phyloP scores from a whole-genome alignment of 495 filamentous ascomycete species.

The Aspergillus olivimuriae region DNA sequence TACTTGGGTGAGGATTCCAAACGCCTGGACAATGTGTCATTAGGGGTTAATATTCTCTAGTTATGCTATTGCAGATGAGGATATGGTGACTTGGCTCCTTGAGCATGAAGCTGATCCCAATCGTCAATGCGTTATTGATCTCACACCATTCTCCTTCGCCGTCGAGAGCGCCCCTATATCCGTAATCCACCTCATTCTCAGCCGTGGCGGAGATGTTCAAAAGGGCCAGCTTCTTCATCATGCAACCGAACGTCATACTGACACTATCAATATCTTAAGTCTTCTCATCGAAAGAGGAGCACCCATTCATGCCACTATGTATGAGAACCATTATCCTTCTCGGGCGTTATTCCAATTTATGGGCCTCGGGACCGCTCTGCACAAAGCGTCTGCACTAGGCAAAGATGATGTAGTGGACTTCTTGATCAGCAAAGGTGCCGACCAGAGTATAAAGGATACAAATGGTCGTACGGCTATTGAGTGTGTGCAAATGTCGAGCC shows the following conservation, averaged over 20 bases:
- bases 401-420: constrained; percentile 11
- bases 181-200: constrained; percentile 11
- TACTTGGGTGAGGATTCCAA: constrained; percentile 10
- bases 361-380: constrained; percentile 12
- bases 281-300: constrained; percentile 12
- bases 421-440: constrained; percentile 11
- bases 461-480: constrained; percentile 10
- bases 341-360: constrained; percentile 8
- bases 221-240: constrained; percentile 19
- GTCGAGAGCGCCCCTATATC: constrained; percentile 13
- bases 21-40: neutral
- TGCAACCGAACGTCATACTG: constrained; percentile 11
- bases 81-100: constrained; percentile 19
- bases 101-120: constrained; percentile 18
- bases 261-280: constrained; percentile 11
- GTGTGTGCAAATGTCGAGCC: constrained; percentile 3
- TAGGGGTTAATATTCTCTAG: constrained; percentile 9
- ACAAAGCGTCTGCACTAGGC: constrained; percentile 10
- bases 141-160: constrained; percentile 17
- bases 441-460: constrained; percentile 9
- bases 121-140: constrained; percentile 13
- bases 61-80: constrained; percentile 13
- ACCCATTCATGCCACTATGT: constrained; percentile 9
- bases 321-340: constrained; percentile 14
- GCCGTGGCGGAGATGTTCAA: constrained; percentile 12